Evolutionary conservation across 768 basidiomycete genomes (phyloP).

Genomic region (Asterophora parasitica): DNA sequence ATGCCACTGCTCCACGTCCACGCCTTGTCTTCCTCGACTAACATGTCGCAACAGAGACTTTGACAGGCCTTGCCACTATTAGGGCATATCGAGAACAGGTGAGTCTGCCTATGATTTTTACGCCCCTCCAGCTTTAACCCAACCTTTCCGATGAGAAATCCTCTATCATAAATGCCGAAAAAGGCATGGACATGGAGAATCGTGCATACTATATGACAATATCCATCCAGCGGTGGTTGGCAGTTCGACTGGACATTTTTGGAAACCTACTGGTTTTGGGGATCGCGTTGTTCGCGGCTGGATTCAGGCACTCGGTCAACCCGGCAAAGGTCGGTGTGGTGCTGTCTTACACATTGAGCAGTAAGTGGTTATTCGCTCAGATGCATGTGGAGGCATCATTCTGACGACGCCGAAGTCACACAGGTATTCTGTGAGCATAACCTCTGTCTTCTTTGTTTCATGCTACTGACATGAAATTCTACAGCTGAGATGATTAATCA

Average conservation of each 20-base stretch:
- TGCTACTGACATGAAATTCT: neutral
- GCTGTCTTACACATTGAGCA: constrained; percentile 47
- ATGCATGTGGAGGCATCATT: neutral
- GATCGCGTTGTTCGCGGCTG: constrained; percentile 65
- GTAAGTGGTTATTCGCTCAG: constrained; percentile 28
- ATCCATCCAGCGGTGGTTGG: constrained; percentile 62
- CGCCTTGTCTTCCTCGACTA: no score
- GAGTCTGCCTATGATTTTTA: constrained; percentile 4
- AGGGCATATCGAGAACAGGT: constrained; percentile 56
- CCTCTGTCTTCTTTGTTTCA: neutral
- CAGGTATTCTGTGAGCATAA: constrained; percentile 46
- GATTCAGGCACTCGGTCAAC: constrained; percentile 49
- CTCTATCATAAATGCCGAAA: constrained; percentile 46
- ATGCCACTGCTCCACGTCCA: neutral
- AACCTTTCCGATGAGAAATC: constrained; percentile 28
- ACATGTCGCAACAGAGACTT: constrained; percentile 37
- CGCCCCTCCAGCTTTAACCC: neutral
- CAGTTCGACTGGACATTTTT: constrained; percentile 59
- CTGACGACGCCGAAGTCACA: constrained; percentile 33
- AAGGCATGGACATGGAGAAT: constrained; percentile 54
- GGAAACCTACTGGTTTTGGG: constrained; percentile 66
- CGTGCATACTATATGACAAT: constrained; percentile 62
- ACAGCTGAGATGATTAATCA: constrained; percentile 50
- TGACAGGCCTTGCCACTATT: constrained; percentile 62
- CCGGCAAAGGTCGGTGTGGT: constrained; percentile 63